A percentile compares a stretch with the other conserved stretches of the same genome.
Evolutionary conservation across 148 eudicot genomes (phyloP).

Genomic region (Rhododendron griersonianum): DNA sequence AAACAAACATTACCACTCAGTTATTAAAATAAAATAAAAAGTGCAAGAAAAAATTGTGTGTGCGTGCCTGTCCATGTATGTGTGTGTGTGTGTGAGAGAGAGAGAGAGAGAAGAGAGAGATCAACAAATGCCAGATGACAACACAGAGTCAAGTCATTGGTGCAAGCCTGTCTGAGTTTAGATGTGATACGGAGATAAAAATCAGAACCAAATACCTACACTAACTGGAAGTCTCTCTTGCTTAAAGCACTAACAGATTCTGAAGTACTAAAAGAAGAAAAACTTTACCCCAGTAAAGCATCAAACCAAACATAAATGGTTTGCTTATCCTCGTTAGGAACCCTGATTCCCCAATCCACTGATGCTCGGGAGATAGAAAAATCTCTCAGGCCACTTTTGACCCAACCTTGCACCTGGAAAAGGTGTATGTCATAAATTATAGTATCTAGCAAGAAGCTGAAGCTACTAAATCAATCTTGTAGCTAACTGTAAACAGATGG

Average conservation of each 20-base stretch:
- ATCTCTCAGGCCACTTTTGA: conserved; percentile 52
- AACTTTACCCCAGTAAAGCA: conserved; percentile 61
- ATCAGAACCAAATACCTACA: background rate
- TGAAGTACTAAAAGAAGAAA: background rate
- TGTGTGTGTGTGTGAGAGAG: background rate
- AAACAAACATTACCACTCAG: background rate
- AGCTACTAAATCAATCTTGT: background rate
- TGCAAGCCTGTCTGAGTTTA: background rate
- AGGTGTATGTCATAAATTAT: background rate
- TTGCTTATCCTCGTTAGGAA: conserved; percentile 49
- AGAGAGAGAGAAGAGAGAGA: background rate
- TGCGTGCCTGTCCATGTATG: no score
- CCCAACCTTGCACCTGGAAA: conserved; percentile 55
- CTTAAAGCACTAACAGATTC: background rate
- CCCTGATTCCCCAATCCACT: conserved; percentile 53
- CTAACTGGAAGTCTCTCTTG: background rate
- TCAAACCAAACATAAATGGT: conserved; percentile 74
- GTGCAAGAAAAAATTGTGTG: background rate
- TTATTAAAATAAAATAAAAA: background rate
- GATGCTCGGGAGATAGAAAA: conserved; percentile 59
- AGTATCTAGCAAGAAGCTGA: background rate
- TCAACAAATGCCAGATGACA: background rate
- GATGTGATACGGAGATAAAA: background rate
- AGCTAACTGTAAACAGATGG: background rate
- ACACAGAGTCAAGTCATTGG: background rate